phyloP scores from a whole-genome alignment of 345 rosid species.

The Erucastrum elatum region DNA sequence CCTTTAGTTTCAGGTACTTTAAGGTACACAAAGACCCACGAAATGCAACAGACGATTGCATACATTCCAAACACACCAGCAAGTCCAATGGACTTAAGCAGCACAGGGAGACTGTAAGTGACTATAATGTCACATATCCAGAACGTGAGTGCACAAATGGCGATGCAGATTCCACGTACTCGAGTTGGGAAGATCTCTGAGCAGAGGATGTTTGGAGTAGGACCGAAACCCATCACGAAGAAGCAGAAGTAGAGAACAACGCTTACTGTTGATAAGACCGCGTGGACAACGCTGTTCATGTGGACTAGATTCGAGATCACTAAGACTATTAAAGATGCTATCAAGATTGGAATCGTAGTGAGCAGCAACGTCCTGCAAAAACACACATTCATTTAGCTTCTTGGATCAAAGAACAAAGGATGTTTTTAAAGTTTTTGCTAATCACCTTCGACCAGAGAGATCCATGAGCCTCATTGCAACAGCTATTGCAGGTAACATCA shows the following conservation, averaged over 20 bases:
- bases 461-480: constrained; percentile 98
- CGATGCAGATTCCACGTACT: constrained; percentile 89
- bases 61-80: constrained; percentile 86
- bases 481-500: constrained; percentile 95
- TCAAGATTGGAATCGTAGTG: constrained; percentile 70
- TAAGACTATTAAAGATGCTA: constrained; percentile 56
- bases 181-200: constrained; percentile 96
- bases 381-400: constrained; percentile 3
- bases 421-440: background rate
- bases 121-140: constrained; percentile 83
- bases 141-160: constrained; percentile 80
- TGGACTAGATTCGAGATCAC: constrained; percentile 59
- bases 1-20: constrained; percentile 96
- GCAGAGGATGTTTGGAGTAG: constrained; percentile 90
- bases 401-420: constrained; percentile 6
- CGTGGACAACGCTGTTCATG: constrained; percentile 55
- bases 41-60: constrained; percentile 63
- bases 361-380: constrained; percentile 83
- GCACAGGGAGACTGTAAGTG: constrained; percentile 75
- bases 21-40: constrained; percentile 70
- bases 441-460: constrained; percentile 85
- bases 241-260: constrained; percentile 78
- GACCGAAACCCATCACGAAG: constrained; percentile 99
- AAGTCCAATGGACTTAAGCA: constrained; percentile 77
- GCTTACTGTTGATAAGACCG: constrained; percentile 66